These are phyloP conservation scores for Recurvomyces mirabilis DNA, from an alignment of 495 filamentous ascomycete genomes.

Conservation along the genomic window DNA sequence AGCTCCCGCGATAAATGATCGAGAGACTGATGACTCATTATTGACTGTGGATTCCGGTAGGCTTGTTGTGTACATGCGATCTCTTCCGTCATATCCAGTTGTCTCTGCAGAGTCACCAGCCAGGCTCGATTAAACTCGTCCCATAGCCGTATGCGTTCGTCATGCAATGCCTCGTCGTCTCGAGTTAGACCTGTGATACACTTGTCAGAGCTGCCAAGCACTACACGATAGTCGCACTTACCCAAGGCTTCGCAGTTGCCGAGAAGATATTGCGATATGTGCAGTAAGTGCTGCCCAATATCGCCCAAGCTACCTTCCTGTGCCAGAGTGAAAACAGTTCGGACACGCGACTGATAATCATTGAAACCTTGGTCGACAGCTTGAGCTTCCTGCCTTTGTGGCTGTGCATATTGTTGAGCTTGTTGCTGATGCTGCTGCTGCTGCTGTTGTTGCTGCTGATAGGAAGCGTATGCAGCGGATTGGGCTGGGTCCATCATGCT, in stretches of 20 bases:
- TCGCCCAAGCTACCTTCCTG: slow-evolving; percentile 60
- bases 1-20: slow-evolving; percentile 73
- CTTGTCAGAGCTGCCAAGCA: slow-evolving; percentile 4
- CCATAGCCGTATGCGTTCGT: slow-evolving; percentile 72
- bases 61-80: slow-evolving; percentile 47
- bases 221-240: slow-evolving; percentile 48
- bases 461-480: slow-evolving; percentile 17
- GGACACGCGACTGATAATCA: slow-evolving; percentile 61
- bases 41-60: slow-evolving; percentile 47
- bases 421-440: slow-evolving; percentile 25
- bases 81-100: slow-evolving; percentile 62
- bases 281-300: slow-evolving; percentile 60
- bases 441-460: slow-evolving; percentile 27
- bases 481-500: slow-evolving; percentile 44
- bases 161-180: slow-evolving; percentile 62
- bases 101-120: slow-evolving; percentile 75
- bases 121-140: slow-evolving; percentile 91
- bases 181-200: slow-evolving; percentile 47
- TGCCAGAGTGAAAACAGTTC: slow-evolving; percentile 63
- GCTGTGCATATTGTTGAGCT: slow-evolving; percentile 27
- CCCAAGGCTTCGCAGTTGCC: slow-evolving; percentile 72
- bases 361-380: slow-evolving; percentile 52
- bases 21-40: slow-evolving; percentile 58
- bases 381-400: too few relatives aligned
- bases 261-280: slow-evolving; percentile 77